A percentile compares a stretch with the other conserved stretches of the same genome.
phyloP scores from a whole-genome alignment of 1,284 basidiomycete species.

The Meira miltonrushii region DNA sequence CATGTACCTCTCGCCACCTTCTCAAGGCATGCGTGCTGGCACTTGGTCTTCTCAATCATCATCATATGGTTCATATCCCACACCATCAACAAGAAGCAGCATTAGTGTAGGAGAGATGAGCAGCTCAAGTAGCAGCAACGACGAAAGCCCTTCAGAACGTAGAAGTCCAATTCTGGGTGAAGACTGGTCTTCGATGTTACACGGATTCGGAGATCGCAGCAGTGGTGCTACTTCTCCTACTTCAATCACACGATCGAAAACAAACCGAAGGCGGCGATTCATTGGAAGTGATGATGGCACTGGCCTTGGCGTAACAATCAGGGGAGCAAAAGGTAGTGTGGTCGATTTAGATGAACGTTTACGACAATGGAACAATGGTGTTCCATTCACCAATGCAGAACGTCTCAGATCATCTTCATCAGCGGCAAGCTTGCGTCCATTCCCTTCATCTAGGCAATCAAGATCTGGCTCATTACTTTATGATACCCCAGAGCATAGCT shows the following conservation, averaged over 20 bases:
- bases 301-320: slow-evolving; percentile 14
- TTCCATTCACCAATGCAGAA: not conserved
- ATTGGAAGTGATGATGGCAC: slow-evolving; percentile 30
- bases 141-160: slow-evolving; percentile 16
- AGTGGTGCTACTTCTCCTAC: not conserved
- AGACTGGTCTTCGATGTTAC: slow-evolving; percentile 9
- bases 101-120: not conserved
- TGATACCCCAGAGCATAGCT: slow-evolving; percentile 31
- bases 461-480: slow-evolving; percentile 10
- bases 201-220: not conserved
- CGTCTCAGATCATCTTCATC: not conserved
- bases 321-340: not conserved
- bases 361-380: slow-evolving; percentile 1
- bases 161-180: not conserved
- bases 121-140: slow-evolving; percentile 7
- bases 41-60: slow-evolving; percentile 1
- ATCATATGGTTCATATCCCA: not conserved
- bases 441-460: not conserved
- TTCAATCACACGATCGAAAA: slow-evolving; percentile 20
- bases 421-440: not conserved
- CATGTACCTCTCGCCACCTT: too few relatives aligned
- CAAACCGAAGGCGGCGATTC: slow-evolving; percentile 23
- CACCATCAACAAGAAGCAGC: not conserved
- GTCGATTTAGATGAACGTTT: not conserved
- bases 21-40: not conserved